phyloP scores from a whole-genome alignment of 345 rosid genomes.

The Xanthoceras sorbifolium region DNA sequence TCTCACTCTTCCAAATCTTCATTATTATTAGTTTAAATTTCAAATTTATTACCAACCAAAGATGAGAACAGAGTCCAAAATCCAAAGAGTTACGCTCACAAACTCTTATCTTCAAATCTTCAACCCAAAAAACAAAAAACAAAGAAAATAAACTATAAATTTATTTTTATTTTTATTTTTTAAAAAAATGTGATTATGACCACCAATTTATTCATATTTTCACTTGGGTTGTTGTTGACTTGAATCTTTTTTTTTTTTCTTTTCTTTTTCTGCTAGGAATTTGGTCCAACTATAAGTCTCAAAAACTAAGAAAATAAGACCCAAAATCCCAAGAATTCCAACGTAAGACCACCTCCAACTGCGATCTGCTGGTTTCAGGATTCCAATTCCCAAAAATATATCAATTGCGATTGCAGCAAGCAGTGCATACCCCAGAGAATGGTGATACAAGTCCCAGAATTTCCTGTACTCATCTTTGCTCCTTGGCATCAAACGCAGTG shows the following conservation, averaged over 20 bases:
- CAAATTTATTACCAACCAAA: neutral
- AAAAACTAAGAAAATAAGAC: slow-evolving; percentile 16
- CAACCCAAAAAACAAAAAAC: neutral
- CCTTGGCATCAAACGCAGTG: slow-evolving; percentile 39
- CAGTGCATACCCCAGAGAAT: slow-evolving; percentile 49
- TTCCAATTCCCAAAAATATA: slow-evolving; percentile 46
- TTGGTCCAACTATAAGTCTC: slow-evolving; percentile 48
- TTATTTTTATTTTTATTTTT: too few relatives aligned
- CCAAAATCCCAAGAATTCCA: slow-evolving; percentile 37
- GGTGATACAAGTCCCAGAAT: slow-evolving; percentile 64
- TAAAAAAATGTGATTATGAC: too few relatives aligned
- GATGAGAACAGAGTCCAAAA: neutral
- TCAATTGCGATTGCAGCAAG: slow-evolving; percentile 40
- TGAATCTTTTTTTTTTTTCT: neutral
- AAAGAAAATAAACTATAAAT: neutral
- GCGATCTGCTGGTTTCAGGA: slow-evolving; percentile 37
- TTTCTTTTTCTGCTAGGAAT: neutral
- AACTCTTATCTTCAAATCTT: neutral
- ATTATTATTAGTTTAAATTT: too few relatives aligned
- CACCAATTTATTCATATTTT: too few relatives aligned
- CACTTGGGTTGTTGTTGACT: neutral
- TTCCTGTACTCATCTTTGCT: slow-evolving; percentile 37
- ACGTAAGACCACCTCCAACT: slow-evolving; percentile 45
- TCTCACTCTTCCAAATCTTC: neutral
- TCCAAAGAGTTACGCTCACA: too few relatives aligned